Base-by-base conservation (phyloP, 305 asterid species). In the Fraxinus xanthoxyloides region DNA sequence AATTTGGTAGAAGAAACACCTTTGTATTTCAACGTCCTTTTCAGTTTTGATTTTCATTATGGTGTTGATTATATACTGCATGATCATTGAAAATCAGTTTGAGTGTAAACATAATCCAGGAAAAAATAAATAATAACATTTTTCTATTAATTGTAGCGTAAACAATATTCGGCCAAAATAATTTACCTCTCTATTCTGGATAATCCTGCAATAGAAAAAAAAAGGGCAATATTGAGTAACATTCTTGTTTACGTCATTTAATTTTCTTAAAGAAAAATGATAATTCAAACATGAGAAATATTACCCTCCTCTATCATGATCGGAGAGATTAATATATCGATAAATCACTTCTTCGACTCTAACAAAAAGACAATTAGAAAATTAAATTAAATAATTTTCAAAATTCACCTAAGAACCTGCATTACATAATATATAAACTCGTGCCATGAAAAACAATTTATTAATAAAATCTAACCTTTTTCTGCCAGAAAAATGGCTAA, bases 331-430 rank as follows among this genome's bases (percentile, higher is more conserved):
- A 38, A 93, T 80, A 72, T 90, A 91, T 5, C 90, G 91, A 12
- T 85, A 88, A n/a, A 93, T 89, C 79, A 93, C 92, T 80, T 93
- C 95, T 84, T 93, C 95, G 23, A 91, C 89, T 61, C 97, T 93
- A 36, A 3, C 4, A 1, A 30, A 69, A 28, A 81, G 67, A 17
- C 36, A 19, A 40, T 19, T 36, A 19, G 12, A 9, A 0, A 40
- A 36, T 8, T 0, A 65, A 65, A 26, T 7, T 26, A 24, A 65
- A 65, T 26, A 65, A 9, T 67, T 43, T 30, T 7, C 7, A 2
- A n/a, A n/a, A 1, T 54, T 72, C 17, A 31, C 48, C 0, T 63
- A 59, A 9, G n/a, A 12, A 19, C 21, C 3, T 30, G 35, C 19
- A 30, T 31, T 34, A 32, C 35, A 31, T 48, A 15, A 21, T 35